Base-by-base conservation (phyloP, 73 alveolate species). In the Paramecium pentaurelia region DNA sequence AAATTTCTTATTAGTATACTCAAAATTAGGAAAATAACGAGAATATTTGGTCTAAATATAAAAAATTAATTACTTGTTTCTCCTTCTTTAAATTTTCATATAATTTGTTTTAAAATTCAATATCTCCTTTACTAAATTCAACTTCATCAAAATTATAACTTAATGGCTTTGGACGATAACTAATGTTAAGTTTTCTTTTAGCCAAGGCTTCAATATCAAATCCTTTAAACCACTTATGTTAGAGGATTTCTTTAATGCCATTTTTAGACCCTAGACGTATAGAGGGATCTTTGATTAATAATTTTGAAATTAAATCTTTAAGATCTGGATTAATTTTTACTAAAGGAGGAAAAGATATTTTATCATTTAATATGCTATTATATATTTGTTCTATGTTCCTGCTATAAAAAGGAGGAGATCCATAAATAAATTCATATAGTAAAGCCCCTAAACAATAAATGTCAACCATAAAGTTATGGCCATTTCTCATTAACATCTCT, bases 341-440 rank as follows among this genome's bases (percentile, higher is more conserved):
- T 14, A 14, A 42, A 22, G 77, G 49, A 42, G 97, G 96, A n/a
- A 86, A 91, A 2, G 68, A 54, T 12, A 92, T 88, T 44, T n/a
- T 60, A 11, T 83, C 95, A 20, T 93, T 75, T 10, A 92, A 73
- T 11, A 95, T 95, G 38, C 90, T 92, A 20, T 64, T 22, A 73
- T 96, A 95, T 95, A 96, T 96, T 71, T 93, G 85, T 5, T 93
- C 75, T 45, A 95, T 93, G 59, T 95, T 80, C 40, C 86, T 30
- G 42, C 92, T 92, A 71, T 95, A 96, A 83, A 93, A 96, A 7
- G 99, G 99, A 36, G 98, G 97, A 59, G 93, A 75, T 2, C 98
- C 99, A 47, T 97, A 89, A 28, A 96, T 92, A 98, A 97, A 92
- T 95, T 97, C 99, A 97, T 93, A 96, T 60, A 97, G 93, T 2